These are phyloP conservation scores for Penicillium steckii DNA, from an alignment of 495 filamentous ascomycete genomes.

Conservation along the genomic window DNA sequence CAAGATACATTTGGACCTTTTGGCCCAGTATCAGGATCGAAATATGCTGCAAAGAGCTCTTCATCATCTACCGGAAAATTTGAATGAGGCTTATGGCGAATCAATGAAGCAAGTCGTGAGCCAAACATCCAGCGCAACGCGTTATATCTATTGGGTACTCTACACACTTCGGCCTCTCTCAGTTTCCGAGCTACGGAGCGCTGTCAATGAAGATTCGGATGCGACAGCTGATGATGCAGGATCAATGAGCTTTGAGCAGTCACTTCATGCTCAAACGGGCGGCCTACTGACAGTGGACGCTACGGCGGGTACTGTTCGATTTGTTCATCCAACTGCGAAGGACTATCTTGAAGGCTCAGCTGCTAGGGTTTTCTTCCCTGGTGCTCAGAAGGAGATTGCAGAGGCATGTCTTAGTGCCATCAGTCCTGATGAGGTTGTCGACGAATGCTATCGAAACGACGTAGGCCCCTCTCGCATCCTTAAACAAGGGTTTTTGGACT, in stretches of 20 bases:
- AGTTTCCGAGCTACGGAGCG: constrained; percentile 24
- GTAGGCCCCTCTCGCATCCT: constrained; percentile 3
- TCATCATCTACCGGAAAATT: constrained; percentile 28
- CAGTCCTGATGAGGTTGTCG: constrained; percentile 31
- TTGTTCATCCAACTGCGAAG: constrained; percentile 34
- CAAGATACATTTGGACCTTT: constrained; percentile 26
- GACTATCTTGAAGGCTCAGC: constrained; percentile 32
- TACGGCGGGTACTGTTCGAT: constrained; percentile 18
- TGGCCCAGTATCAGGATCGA: constrained; percentile 22
- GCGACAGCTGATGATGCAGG: background rate
- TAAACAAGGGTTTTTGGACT: constrained; percentile 18
- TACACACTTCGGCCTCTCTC: constrained; percentile 27
- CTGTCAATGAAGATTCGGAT: constrained; percentile 10
- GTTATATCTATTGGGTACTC: constrained; percentile 32
- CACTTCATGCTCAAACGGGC: constrained; percentile 11
- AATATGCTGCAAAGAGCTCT: constrained; percentile 26
- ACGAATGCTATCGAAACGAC: constrained; percentile 31
- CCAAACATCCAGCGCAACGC: constrained; percentile 15
- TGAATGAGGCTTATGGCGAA: constrained; percentile 34
- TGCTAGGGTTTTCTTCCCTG: constrained; percentile 32
- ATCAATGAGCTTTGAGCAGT: constrained; percentile 17
- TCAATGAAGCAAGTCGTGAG: constrained; percentile 32
- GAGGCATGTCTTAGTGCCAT: constrained; percentile 29
- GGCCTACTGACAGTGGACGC: constrained; percentile 31
- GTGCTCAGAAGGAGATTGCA: constrained; percentile 32